These are phyloP conservation scores for Yamadazyma spencermartinsiae DNA, from an alignment of 1,139 yeast species.

Conservation along the genomic window DNA sequence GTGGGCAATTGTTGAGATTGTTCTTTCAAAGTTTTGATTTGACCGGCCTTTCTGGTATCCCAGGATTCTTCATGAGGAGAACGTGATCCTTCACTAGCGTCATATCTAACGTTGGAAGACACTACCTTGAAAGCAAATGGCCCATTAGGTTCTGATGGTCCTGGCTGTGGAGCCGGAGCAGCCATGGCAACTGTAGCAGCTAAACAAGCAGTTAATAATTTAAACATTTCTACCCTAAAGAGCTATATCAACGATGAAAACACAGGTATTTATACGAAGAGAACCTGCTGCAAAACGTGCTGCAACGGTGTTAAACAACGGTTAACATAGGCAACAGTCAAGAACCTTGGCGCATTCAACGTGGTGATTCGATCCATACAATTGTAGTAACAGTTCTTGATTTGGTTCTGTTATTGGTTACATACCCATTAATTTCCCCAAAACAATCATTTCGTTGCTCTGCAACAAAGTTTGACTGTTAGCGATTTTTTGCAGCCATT, in stretches of 20 bases:
- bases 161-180: neutral
- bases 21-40: slow-evolving; percentile 15
- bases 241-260: too few relatives aligned
- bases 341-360: neutral
- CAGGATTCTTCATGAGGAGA: slow-evolving; percentile 27
- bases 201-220: neutral
- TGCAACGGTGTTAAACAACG: too few relatives aligned
- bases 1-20: slow-evolving; percentile 19
- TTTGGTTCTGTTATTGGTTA: too few relatives aligned
- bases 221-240: neutral
- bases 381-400: too few relatives aligned
- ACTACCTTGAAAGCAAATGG: slow-evolving; percentile 14
- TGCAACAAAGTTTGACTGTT: neutral
- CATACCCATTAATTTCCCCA: too few relatives aligned
- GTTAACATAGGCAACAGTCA: too few relatives aligned
- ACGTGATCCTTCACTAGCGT: slow-evolving; percentile 15
- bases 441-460: too few relatives aligned
- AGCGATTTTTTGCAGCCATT: neutral
- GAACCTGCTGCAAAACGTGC: neutral
- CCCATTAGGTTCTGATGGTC: neutral
- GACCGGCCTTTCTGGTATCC: slow-evolving; percentile 23
- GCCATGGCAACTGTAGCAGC: neutral
- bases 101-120: slow-evolving; percentile 29
- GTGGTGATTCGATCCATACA: neutral
- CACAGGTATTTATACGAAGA: neutral